phyloP scores from a whole-genome alignment of 2,329 filamentous ascomycete genomes.

The Diaporthe vaccinii region DNA sequence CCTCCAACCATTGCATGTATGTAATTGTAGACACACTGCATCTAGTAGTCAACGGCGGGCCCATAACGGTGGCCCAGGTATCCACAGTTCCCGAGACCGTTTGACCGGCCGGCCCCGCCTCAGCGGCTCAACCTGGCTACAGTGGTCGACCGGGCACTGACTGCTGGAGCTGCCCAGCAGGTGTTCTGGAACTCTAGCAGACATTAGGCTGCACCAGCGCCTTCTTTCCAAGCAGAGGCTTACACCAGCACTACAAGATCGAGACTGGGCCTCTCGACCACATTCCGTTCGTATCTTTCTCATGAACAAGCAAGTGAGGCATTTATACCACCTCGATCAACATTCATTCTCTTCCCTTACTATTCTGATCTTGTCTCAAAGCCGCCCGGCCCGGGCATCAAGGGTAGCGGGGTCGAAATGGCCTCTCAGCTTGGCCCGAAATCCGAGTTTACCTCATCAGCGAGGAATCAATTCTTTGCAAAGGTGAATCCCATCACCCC shows the following conservation, averaged over 20 bases:
- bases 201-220: not conserved
- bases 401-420: slow-evolving; percentile 32
- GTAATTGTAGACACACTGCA: not conserved
- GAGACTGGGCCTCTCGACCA: not conserved
- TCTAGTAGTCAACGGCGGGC: not conserved
- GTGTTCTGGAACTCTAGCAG: not conserved
- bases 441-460: slow-evolving; percentile 43
- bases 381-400: slow-evolving; percentile 21
- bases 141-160: not conserved
- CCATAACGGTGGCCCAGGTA: not conserved
- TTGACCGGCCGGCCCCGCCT: slow-evolving; percentile 8
- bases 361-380: not conserved
- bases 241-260: not conserved
- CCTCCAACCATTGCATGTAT: not conserved
- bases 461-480: slow-evolving; percentile 46
- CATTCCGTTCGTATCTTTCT: not conserved
- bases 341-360: no score
- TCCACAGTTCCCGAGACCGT: slow-evolving; percentile 6
- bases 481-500: slow-evolving; percentile 41
- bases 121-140: not conserved
- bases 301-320: not conserved
- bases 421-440: slow-evolving; percentile 36
- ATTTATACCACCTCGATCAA: not conserved
- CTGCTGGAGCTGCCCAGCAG: not conserved
- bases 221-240: not conserved